Base-by-base conservation (phyloP, 1,284 basidiomycete genomes). In the Anthracocystis walkeri region DNA sequence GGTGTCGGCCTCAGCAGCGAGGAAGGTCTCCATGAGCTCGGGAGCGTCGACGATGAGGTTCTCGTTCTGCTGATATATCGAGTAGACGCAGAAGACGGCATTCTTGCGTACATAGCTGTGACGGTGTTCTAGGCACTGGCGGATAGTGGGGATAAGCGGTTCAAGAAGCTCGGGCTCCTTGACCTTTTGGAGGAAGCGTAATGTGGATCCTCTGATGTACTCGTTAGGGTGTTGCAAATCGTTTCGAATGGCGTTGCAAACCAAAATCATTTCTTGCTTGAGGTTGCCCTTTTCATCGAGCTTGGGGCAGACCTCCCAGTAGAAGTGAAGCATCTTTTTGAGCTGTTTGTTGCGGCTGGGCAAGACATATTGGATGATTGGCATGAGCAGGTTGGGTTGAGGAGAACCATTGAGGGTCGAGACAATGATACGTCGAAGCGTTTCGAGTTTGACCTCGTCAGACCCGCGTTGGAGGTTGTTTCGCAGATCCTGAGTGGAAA, bases 191-290 rank as follows among this genome's bases (percentile, higher is more conserved):
- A 99, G 89, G 88, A 97, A 97, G 46, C 97, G 92, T 38, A 99
- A 90, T 8, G 95, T 97, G 40, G 94, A 94, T 56, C 97, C 97
- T 42, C 97, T 93, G 80, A 99, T 98, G 87, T 98, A 99, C 88
- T 99, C 97, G 85, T 99, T 99, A 7, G 97, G 95, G 85, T 99
- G 97, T 93, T 99, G 96, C 92, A 98, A 89, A 88, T 99, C 96
- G 86, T 98, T 98, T 73, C 95, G 92, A 85, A 98, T 94, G 53
- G 95, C 95, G 84, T 98, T 98, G 82, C 96, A 95, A 50, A 99
- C 96, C 51, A 99, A 90, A 83, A 99, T 99, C 97, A 99, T 99
- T 88, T 99, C 97, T 87, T 99, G 97, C 89, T 97, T 98, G 81
- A 99, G 88, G 87, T 98, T 98, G 61, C 97, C 97, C 75, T 90